phyloP scores from a whole-genome alignment of 805 yeast species.

The Kodamaea fukazawae region DNA sequence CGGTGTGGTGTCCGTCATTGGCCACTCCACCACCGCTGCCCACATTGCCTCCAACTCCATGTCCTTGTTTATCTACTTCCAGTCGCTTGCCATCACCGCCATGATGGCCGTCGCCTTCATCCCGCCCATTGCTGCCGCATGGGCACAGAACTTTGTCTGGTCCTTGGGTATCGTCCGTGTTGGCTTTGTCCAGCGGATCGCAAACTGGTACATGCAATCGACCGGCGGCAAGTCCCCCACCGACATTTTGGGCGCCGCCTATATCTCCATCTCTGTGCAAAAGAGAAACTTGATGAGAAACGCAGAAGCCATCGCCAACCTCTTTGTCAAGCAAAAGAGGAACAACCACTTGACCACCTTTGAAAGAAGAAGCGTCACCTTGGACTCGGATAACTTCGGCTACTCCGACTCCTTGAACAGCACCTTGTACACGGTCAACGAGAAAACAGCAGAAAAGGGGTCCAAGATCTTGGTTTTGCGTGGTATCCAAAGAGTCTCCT shows the following conservation, averaged over 20 bases:
- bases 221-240: slow-evolving; percentile 84
- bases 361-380: slow-evolving; percentile 30
- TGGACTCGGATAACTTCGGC: slow-evolving; percentile 48
- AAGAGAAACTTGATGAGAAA: slow-evolving; percentile 38
- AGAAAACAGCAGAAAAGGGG: slow-evolving; percentile 55
- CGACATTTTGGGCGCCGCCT: slow-evolving; percentile 62
- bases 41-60: slow-evolving; percentile 96
- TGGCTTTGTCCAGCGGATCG: slow-evolving; percentile 73
- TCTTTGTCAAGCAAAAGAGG: slow-evolving; percentile 8
- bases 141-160: slow-evolving; percentile 98
- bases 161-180: slow-evolving; percentile 85
- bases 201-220: slow-evolving; percentile 92
- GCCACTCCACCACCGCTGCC: slow-evolving; percentile 90
- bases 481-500: slow-evolving; percentile 92
- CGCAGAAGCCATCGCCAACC: slow-evolving; percentile 15
- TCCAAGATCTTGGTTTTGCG: slow-evolving; percentile 76
- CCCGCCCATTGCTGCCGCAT: slow-evolving; percentile 96
- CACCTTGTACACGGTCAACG: slow-evolving; percentile 65
- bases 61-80: slow-evolving; percentile 91
- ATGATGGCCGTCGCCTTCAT: slow-evolving; percentile 93
- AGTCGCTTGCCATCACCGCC: slow-evolving; percentile 83
- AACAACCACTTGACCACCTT: slow-evolving; percentile 13
- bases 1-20: slow-evolving; percentile 80
- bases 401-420: slow-evolving; percentile 41
- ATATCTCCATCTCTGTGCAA: slow-evolving; percentile 84